These are phyloP conservation scores for Hortaea sp. DNA, from an alignment of 2,329 filamentous ascomycete species.

Conservation along the genomic window DNA sequence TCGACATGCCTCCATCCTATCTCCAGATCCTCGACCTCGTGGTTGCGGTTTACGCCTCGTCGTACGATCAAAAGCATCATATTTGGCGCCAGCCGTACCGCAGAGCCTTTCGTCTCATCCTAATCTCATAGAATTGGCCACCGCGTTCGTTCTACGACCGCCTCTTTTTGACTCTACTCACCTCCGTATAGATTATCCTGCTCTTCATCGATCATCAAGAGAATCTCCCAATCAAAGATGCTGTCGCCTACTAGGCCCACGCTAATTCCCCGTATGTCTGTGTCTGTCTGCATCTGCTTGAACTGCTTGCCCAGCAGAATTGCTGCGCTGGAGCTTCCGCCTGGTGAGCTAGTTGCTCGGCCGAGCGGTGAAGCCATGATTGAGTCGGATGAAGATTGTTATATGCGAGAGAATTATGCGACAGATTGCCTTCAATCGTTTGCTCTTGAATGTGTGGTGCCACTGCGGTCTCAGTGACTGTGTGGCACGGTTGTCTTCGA, in stretches of 20 bases:
- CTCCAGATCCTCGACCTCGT: too few relatives aligned
- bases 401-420: too few relatives aligned
- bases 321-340: constrained; percentile 45
- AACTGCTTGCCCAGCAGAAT: constrained; percentile 74
- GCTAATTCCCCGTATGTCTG: constrained; percentile 88
- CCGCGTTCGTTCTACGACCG: not conserved
- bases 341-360: constrained; percentile 9
- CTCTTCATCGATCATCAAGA: constrained; percentile 94
- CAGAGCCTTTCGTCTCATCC: too few relatives aligned
- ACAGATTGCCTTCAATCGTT: too few relatives aligned
- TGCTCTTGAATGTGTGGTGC: too few relatives aligned
- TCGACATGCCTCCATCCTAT: too few relatives aligned
- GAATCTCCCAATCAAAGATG: constrained; percentile 96
- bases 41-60: too few relatives aligned
- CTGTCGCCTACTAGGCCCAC: constrained; percentile 79
- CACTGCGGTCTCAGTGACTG: too few relatives aligned
- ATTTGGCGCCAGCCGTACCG: too few relatives aligned
- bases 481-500: too few relatives aligned
- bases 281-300: constrained; percentile 85
- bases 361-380: constrained; percentile 4
- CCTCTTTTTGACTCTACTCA: constrained; percentile 34
- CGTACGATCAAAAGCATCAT: too few relatives aligned
- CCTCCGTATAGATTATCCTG: constrained; percentile 72
- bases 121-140: not conserved
- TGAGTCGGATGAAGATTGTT: too few relatives aligned